Percentiles rank a stretch among this genome's conserved stretches.
These are phyloP conservation scores for Alternaria sp. DNA, from an alignment of 2,329 filamentous ascomycete species.

Conservation along the genomic window DNA sequence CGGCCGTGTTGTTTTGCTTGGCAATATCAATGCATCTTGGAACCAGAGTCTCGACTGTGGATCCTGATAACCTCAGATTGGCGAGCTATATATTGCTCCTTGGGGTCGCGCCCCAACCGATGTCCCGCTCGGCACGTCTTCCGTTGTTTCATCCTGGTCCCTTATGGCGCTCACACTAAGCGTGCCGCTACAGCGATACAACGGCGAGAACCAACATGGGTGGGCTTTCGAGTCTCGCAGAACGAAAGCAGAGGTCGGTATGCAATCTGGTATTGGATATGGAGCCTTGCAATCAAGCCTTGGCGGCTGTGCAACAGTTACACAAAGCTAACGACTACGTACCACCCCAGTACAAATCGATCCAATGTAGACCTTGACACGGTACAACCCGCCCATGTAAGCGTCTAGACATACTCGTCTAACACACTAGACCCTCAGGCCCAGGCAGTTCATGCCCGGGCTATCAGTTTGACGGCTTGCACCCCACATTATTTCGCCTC, in stretches of 20 bases:
- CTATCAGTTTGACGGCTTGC: slow-evolving; percentile 1
- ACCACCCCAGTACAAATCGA: background rate
- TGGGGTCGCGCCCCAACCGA: slow-evolving; percentile 8
- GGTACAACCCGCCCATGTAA: slow-evolving; percentile 12
- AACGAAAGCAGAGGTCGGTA: background rate
- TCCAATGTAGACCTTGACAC: background rate
- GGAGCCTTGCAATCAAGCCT: background rate
- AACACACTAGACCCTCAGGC: slow-evolving; percentile 6
- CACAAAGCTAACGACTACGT: background rate
- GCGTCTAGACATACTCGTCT: slow-evolving; percentile 16
- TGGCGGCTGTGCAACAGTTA: background rate
- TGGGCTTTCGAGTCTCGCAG: background rate
- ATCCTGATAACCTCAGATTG: background rate
- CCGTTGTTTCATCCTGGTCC: slow-evolving; percentile 19
- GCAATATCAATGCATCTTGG: background rate
- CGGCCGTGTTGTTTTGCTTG: background rate
- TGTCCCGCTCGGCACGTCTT: slow-evolving; percentile 25
- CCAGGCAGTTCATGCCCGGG: background rate
- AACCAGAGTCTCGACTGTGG: slow-evolving; percentile 1
- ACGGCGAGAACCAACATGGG: background rate
- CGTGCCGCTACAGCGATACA: slow-evolving; percentile 13
- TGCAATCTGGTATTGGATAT: background rate
- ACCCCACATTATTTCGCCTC: slow-evolving; percentile 4
- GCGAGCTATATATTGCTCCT: background rate
- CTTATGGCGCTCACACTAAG: slow-evolving; percentile 7